Evolutionary conservation across 495 filamentous ascomycete genomes (phyloP).

Genomic region (Xylaria flabelliformis): DNA sequence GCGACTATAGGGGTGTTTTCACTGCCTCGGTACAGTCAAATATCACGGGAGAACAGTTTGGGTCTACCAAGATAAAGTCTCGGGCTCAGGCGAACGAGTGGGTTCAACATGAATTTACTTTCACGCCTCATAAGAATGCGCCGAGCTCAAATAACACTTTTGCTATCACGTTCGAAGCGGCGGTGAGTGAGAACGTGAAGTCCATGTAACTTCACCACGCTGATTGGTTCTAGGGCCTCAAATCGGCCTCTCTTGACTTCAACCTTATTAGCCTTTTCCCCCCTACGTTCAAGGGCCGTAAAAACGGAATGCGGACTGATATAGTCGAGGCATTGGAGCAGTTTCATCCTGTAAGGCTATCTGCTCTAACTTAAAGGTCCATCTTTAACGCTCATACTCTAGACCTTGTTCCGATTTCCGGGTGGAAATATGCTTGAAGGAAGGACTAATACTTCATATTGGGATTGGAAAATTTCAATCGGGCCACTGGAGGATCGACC

Average conservation of each 20-base stretch:
- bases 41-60: conserved; percentile 55
- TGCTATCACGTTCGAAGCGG: conserved; percentile 62
- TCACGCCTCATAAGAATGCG: conserved; percentile 50
- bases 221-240: conserved; percentile 40
- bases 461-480: conserved; percentile 74
- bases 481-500: conserved; percentile 68
- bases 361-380: not conserved
- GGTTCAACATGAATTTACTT: conserved; percentile 57
- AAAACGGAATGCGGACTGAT: conserved; percentile 68
- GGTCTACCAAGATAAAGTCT: conserved; percentile 46
- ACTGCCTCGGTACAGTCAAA: conserved; percentile 55
- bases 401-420: conserved; percentile 65
- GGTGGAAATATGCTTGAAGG: conserved; percentile 75
- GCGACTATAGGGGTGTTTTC: conserved; percentile 48
- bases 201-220: not conserved
- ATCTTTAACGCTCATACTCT: conserved; percentile 9
- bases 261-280: conserved; percentile 71
- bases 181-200: conserved; percentile 32
- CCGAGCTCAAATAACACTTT: conserved; percentile 71
- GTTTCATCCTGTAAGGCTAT: conserved; percentile 51
- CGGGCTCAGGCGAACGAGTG: conserved; percentile 47
- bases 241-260: conserved; percentile 62
- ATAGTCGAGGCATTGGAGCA: conserved; percentile 61
- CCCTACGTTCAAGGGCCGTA: conserved; percentile 66
- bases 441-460: conserved; percentile 55